Evolutionary conservation across 306 rosid genomes (phyloP).

Genomic region (Inga leiocalycina): DNA sequence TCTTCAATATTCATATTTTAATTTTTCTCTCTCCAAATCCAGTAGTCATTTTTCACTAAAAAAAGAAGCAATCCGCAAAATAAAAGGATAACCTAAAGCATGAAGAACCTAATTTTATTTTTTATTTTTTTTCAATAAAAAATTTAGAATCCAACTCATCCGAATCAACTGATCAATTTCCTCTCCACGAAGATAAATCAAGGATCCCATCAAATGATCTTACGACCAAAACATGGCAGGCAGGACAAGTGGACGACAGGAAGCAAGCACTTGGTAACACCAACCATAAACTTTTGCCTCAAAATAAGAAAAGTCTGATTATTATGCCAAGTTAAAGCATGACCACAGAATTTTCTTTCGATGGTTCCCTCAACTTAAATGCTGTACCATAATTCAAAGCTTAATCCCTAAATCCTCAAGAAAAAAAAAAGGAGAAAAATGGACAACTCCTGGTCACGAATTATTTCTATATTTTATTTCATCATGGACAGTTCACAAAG

Average conservation of each 20-base stretch:
- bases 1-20: background rate
- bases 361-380: constrained; percentile 41
- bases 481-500: constrained; percentile 20
- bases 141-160: background rate
- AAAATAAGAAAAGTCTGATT: background rate
- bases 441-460: constrained; percentile 38
- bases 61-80: background rate
- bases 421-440: constrained; percentile 36
- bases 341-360: constrained; percentile 23
- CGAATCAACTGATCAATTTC: background rate
- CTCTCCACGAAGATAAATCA: background rate
- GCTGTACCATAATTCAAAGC: constrained; percentile 34
- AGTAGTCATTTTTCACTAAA: background rate
- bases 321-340: constrained; percentile 31
- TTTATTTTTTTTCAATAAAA: background rate
- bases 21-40: background rate
- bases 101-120: background rate
- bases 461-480: constrained; percentile 59
- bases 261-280: background rate
- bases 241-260: background rate
- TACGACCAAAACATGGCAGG: background rate
- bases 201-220: background rate
- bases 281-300: constrained; percentile 19
- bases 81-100: background rate
- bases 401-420: constrained; percentile 34